Conservation (phyloP, 106 monocot species). For the Dendrobium chrysotoxum region DNA sequence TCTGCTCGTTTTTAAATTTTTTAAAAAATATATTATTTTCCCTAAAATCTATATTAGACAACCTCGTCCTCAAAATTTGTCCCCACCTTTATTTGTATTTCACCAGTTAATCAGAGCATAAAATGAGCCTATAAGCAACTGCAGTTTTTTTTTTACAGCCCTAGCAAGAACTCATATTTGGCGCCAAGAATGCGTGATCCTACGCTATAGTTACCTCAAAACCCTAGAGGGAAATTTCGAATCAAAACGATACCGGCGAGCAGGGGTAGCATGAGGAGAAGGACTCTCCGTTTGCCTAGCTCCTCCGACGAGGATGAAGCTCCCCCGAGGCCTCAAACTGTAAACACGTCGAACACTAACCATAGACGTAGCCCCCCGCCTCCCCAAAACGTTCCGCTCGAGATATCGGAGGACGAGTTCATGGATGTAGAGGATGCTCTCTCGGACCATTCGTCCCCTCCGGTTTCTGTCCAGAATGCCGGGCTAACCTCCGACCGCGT, state of each 20-base stretch:
- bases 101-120: no score
- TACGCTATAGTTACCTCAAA: no score
- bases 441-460: slow-evolving; percentile 39
- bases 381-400: slow-evolving; percentile 21
- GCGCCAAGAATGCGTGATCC: no score
- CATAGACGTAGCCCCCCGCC: slow-evolving; percentile 11
- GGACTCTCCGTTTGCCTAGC: slow-evolving; percentile 34
- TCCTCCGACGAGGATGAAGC: slow-evolving; percentile 53
- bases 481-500: not conserved
- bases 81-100: no score
- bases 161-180: no score
- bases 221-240: no score
- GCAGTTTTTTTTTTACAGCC: no score
- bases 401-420: slow-evolving; percentile 59
- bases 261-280: slow-evolving; percentile 17
- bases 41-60: no score
- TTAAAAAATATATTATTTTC: no score
- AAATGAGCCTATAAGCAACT: no score
- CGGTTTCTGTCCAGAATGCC: slow-evolving; percentile 9
- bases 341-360: slow-evolving; percentile 14
- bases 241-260: not conserved
- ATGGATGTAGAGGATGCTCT: slow-evolving; percentile 49
- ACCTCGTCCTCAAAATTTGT: no score
- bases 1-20: no score
- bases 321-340: slow-evolving; percentile 5